These are phyloP conservation scores for Gelatoporia subvermispora DNA, from an alignment of 768 basidiomycete genomes.

Conservation along the genomic window DNA sequence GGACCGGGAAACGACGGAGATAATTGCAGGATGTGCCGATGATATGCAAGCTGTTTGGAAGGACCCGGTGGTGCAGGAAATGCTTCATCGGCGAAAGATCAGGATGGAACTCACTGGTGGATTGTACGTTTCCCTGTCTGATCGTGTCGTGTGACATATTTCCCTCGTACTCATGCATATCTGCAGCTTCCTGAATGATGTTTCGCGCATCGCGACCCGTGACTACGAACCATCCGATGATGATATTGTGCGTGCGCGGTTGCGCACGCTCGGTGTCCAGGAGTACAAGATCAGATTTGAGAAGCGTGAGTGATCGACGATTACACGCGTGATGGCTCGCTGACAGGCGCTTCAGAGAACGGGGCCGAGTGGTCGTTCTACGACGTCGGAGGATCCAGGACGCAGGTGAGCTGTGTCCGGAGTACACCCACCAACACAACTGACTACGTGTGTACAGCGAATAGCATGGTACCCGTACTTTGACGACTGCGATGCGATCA, in stretches of 20 bases:
- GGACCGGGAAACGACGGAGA: conserved; percentile 53
- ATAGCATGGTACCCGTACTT: conserved; percentile 81
- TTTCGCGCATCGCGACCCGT: conserved; percentile 57
- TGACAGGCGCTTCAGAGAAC: conserved; percentile 36
- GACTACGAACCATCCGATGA: conserved; percentile 68
- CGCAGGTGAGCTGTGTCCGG: conserved; percentile 40
- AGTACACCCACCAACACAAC: not conserved
- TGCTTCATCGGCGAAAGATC: conserved; percentile 44
- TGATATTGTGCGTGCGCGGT: conserved; percentile 76
- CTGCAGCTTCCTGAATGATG: conserved; percentile 64
- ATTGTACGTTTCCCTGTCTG: conserved; percentile 50
- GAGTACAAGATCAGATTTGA: conserved; percentile 68
- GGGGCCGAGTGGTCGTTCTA: conserved; percentile 74
- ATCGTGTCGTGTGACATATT: not conserved
- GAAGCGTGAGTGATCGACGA: conserved; percentile 42
- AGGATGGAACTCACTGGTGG: conserved; percentile 68
- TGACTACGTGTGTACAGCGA: conserved; percentile 9
- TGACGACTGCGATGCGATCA: conserved; percentile 80
- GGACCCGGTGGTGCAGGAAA: conserved; percentile 57
- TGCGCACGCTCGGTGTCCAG: conserved; percentile 75
- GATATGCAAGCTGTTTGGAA: conserved; percentile 70
- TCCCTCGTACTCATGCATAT: not conserved
- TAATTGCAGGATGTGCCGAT: conserved; percentile 55
- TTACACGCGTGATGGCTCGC: not conserved
- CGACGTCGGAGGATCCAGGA: conserved; percentile 77